Percentiles rank a stretch among this genome's conserved stretches.
Evolutionary conservation across 1,284 basidiomycete genomes (phyloP).

Genomic region (Tremellales sp.): DNA sequence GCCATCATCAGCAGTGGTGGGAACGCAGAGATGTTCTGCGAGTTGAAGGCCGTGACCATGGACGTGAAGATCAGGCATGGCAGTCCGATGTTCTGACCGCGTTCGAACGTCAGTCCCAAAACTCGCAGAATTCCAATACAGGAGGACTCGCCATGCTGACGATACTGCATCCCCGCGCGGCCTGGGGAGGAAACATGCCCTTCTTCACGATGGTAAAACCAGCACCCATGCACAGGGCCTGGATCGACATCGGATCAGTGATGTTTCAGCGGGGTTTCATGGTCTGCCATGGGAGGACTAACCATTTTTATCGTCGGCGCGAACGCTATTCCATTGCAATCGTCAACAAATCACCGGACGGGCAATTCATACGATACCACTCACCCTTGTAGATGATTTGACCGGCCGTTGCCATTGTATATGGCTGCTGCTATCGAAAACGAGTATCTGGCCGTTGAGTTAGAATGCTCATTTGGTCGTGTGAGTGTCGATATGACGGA

Average conservation of each 20-base stretch:
- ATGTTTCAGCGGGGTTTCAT: not conserved
- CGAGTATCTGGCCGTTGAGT: no score
- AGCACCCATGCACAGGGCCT: slow-evolving; percentile 26
- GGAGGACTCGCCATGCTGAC: slow-evolving; percentile 34
- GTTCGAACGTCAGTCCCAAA: not conserved
- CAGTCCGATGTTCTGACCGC: slow-evolving; percentile 59
- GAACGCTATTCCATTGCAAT: not conserved
- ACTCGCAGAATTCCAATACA: not conserved
- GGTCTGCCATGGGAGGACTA: not conserved
- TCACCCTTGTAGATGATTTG: slow-evolving; percentile 43
- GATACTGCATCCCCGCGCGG: slow-evolving; percentile 39
- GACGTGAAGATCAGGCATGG: slow-evolving; percentile 72
- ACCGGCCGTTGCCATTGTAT: slow-evolving; percentile 23
- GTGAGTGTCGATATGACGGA: no score
- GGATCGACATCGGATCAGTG: not conserved
- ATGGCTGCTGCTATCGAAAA: not conserved
- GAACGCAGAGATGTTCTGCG: slow-evolving; percentile 61
- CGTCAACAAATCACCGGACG: not conserved
- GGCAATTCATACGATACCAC: slow-evolving; percentile 4
- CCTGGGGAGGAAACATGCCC: slow-evolving; percentile 30
- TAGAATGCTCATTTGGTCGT: no score
- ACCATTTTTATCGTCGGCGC: slow-evolving; percentile 3
- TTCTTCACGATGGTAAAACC: slow-evolving; percentile 36
- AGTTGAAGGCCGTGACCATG: slow-evolving; percentile 67
- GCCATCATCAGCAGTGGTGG: slow-evolving; percentile 51